These are phyloP conservation scores for Melampsora occidentalis DNA, from an alignment of 1,284 basidiomycete species.

Conservation along the genomic window DNA sequence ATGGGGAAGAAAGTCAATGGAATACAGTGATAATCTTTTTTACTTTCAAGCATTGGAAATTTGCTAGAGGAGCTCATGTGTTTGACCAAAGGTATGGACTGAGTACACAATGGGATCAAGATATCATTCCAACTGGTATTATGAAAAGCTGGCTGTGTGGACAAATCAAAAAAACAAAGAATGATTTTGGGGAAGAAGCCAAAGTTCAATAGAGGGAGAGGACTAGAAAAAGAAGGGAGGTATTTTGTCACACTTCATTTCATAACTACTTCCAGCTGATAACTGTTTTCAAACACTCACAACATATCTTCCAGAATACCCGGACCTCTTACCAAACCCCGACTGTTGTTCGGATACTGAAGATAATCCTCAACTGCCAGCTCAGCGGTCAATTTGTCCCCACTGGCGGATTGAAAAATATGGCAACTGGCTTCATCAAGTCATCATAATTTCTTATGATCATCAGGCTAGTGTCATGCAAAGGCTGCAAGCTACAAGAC, in stretches of 20 bases:
- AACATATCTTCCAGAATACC: neutral
- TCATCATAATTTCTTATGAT: neutral
- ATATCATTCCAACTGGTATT: neutral
- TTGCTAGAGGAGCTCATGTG: neutral
- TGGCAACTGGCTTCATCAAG: neutral
- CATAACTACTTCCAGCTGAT: neutral
- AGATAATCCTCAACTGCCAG: neutral
- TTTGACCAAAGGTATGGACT: neutral
- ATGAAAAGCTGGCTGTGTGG: neutral
- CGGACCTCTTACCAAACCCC: neutral
- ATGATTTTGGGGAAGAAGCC: neutral
- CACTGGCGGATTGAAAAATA: neutral
- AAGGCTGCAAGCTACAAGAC: neutral
- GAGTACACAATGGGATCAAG: neutral
- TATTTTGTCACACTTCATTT: neutral
- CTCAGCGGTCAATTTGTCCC: neutral
- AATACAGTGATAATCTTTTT: neutral
- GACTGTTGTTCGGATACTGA: neutral
- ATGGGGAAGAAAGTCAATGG: neutral
- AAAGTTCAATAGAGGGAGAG: neutral
- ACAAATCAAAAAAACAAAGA: neutral
- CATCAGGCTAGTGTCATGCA: neutral
- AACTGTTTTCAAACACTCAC: neutral
- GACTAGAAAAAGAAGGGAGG: neutral
- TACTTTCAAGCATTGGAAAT: neutral